phyloP scores from a whole-genome alignment of 1,284 basidiomycete species.

The Marasmius fiardii region DNA sequence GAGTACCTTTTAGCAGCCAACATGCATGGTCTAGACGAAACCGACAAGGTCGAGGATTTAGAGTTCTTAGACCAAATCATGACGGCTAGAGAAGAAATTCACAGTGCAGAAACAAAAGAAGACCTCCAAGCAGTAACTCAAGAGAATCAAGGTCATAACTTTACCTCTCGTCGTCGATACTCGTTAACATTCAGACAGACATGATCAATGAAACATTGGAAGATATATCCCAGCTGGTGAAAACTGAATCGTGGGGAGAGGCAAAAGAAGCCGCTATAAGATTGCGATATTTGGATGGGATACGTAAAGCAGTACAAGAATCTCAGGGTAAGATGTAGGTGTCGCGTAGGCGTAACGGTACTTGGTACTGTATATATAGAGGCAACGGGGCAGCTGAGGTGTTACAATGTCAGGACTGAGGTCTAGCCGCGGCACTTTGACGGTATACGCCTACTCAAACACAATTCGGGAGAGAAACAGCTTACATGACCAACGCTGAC shows the following conservation, averaged over 20 bases:
- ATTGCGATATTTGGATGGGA: conserved; percentile 77
- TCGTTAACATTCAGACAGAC: conserved; percentile 32
- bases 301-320: conserved; percentile 63
- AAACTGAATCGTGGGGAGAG: conserved; percentile 47
- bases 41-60: conserved; percentile 74
- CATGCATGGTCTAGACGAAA: conserved; percentile 61
- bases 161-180: background rate
- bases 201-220: conserved; percentile 47
- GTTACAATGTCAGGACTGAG: too few relatives aligned
- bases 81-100: conserved; percentile 79
- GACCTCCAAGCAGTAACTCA: conserved; percentile 49
- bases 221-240: conserved; percentile 52
- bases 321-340: too few relatives aligned
- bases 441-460: too few relatives aligned
- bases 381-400: too few relatives aligned
- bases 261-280: conserved; percentile 64
- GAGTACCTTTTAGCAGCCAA: conserved; percentile 71
- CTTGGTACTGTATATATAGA: too few relatives aligned
- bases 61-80: conserved; percentile 78
- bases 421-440: too few relatives aligned
- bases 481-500: too few relatives aligned
- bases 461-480: too few relatives aligned
- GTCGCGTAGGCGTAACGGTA: too few relatives aligned
- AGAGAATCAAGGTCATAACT: conserved; percentile 57
- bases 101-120: conserved; percentile 54